phyloP scores from a whole-genome alignment of 176 grass and related monocot species.

The Cenchrus purpureus region DNA sequence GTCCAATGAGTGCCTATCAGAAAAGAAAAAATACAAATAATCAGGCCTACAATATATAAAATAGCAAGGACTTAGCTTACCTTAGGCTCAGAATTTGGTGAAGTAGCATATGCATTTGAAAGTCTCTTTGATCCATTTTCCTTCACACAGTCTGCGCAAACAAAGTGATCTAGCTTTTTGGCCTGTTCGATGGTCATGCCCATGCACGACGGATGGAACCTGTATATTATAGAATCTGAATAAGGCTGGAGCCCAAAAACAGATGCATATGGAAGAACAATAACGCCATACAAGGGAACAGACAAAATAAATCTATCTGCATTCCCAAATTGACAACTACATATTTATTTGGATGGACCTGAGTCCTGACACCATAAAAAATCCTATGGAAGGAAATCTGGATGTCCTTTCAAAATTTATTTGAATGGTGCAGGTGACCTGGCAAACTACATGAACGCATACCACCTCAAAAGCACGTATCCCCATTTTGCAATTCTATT shows the following conservation, averaged over 20 bases:
- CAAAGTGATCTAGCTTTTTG: conserved; percentile 75
- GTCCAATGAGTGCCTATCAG: not conserved
- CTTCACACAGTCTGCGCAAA: conserved; percentile 66
- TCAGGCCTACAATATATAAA: not conserved
- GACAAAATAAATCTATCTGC: not conserved
- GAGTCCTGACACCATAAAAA: conserved; percentile 18
- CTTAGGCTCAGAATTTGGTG: conserved; percentile 59
- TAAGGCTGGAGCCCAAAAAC: conserved; percentile 1
- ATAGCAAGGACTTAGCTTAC: conserved; percentile 39
- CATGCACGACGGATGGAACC: conserved; percentile 95
- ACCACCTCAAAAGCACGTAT: not conserved
- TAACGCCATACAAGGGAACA: not conserved
- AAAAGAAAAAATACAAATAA: not conserved
- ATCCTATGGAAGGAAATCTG: conserved; percentile 6
- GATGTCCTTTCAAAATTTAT: conserved; percentile 6
- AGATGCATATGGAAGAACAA: conserved; percentile 23
- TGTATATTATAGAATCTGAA: conserved; percentile 34
- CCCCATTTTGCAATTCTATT: conserved; percentile 24
- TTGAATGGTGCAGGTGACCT: conserved; percentile 16
- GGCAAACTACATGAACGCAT: not conserved
- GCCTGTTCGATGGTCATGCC: conserved; percentile 74
- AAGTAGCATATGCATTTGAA: conserved; percentile 52
- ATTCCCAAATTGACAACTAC: not conserved
- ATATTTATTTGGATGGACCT: not conserved
- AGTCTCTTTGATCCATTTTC: conserved; percentile 66